Conservation (phyloP, 139 green algal species). For the Zygnema cylindricum region DNA sequence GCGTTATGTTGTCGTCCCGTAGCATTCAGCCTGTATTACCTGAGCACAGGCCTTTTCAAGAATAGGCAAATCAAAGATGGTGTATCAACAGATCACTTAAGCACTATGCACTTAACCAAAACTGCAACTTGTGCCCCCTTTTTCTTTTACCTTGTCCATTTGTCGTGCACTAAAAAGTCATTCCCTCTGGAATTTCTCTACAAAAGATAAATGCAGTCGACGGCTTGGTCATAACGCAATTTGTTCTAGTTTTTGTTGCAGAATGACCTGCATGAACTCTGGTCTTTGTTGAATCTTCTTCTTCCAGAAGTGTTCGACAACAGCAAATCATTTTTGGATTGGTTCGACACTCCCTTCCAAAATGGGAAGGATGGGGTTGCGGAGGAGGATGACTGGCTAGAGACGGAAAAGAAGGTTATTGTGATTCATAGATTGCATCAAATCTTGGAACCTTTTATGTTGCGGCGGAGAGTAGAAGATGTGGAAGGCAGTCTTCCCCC, state of each 20-base stretch:
- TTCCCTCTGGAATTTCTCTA: background rate
- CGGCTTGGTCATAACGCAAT: background rate
- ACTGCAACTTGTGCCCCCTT: too few species aligned
- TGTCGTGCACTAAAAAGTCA: background rate
- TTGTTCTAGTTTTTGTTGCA: conserved; percentile 62
- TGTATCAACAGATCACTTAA: too few species aligned
- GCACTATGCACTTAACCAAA: too few species aligned
- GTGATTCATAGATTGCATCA: conserved; percentile 37
- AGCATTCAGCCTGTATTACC: too few species aligned
- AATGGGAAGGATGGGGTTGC: too few species aligned
- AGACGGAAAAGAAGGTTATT: conserved; percentile 60
- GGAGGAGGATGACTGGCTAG: conserved; percentile 57
- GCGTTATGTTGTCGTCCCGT: too few species aligned
- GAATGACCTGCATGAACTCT: conserved; percentile 98
- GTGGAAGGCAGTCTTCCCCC: conserved; percentile 95
- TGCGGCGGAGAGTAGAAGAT: conserved; percentile 96
- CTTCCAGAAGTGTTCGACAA: conserved; percentile 93
- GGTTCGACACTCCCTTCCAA: conserved; percentile 83
- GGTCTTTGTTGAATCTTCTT: conserved; percentile 99
- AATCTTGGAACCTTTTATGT: conserved; percentile 96
- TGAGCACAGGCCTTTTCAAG: too few species aligned
- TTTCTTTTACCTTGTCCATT: too few species aligned
- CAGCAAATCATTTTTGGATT: conserved; percentile 97
- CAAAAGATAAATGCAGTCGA: background rate
- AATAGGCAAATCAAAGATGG: too few species aligned